Percentiles rank a stretch among this genome's conserved stretches.
These are phyloP conservation scores for Debaryomycetaceae sp. DNA, from an alignment of 1,139 yeast genomes.

Conservation along the genomic window DNA sequence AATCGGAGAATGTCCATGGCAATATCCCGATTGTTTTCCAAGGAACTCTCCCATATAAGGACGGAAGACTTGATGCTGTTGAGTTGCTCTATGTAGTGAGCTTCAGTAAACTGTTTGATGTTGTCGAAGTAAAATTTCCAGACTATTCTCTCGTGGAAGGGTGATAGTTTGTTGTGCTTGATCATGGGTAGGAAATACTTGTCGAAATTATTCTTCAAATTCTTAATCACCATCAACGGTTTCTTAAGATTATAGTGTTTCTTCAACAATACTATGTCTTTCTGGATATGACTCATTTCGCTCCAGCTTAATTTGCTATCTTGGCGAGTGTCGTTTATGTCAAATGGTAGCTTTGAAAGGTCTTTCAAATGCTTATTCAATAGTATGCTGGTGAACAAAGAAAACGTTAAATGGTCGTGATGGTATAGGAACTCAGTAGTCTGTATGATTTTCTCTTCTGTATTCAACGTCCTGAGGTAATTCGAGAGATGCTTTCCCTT, in stretches of 20 bases:
- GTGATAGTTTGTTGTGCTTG: conserved; percentile 19
- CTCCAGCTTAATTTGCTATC: conserved; percentile 9
- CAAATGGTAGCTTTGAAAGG: conserved; percentile 23
- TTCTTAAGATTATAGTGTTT: conserved; percentile 32
- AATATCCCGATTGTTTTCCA: conserved; percentile 13
- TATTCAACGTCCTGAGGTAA: conserved; percentile 20
- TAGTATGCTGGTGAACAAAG: conserved; percentile 25
- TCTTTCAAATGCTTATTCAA: conserved; percentile 24
- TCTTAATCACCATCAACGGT: conserved; percentile 30
- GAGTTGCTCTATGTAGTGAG: conserved; percentile 21
- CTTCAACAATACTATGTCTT: conserved; percentile 31
- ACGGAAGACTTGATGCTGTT: conserved; percentile 26
- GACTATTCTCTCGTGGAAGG: conserved; percentile 40
- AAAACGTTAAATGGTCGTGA: conserved; percentile 24
- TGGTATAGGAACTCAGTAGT: conserved; percentile 23
- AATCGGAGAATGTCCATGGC: conserved; percentile 7
- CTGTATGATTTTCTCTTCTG: conserved; percentile 26
- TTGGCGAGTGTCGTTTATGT: conserved; percentile 9
- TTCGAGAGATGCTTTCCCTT: conserved; percentile 16
- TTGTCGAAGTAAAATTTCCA: conserved; percentile 44
- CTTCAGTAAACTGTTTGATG: conserved; percentile 22
- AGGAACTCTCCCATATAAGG: conserved; percentile 41
- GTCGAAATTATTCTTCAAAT: conserved; percentile 27
- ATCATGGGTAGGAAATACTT: conserved; percentile 26
- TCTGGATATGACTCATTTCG: conserved; percentile 15